Evolutionary conservation across 2,329 filamentous ascomycete species (phyloP), one percentile per base, ranked within the genome.

Genomic region (Hymenoscyphus albidus): DNA sequence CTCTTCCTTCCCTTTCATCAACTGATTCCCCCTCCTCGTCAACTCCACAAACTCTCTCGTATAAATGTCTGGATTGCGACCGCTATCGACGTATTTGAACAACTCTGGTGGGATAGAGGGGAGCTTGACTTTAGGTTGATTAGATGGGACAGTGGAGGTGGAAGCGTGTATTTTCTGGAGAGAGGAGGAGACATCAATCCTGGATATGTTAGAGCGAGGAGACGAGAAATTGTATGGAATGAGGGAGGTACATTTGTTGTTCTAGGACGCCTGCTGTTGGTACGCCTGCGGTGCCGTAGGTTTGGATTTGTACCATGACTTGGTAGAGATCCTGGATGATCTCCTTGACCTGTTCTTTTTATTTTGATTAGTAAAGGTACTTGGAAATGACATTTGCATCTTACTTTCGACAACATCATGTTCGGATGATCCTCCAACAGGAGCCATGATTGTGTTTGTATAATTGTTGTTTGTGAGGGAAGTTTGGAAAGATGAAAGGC

Each of bases 61-160:
- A 80, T 90, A 90, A 70, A 90, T 90, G 77, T 90, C 88, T 2
- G 88, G 88, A 78, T 90, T 90, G 60, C 88, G 86, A 56, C 88
- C 87, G 73, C 86, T 85, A 75, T 90, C 87, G 71, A 90, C 87
- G 77, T 90, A 90, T 73, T 85, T 80, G 66, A 89, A 80, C 13
- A 90, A 81, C 72, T 89, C 86, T 61, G 82, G 83, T 2, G 87
- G 87, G 27, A 88, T 81, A 39, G 75, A 76, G 4, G 85, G 84
- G 51, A 87, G 80, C 27, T 71, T 67, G 18, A 63, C 65, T 22
- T 62, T 54, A 13, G 78, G 77, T 31, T 77, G 76, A 14, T 18
- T 16, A 27, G 78, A 22, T 2, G 54, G 51, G 22, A 18, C 2
- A 5, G 55, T 27, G 55, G 42, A 18, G 32, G 63, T 51, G 12